These are phyloP conservation scores for Alnus glutinosa DNA, from an alignment of 306 rosid genomes.

Conservation along the genomic window DNA sequence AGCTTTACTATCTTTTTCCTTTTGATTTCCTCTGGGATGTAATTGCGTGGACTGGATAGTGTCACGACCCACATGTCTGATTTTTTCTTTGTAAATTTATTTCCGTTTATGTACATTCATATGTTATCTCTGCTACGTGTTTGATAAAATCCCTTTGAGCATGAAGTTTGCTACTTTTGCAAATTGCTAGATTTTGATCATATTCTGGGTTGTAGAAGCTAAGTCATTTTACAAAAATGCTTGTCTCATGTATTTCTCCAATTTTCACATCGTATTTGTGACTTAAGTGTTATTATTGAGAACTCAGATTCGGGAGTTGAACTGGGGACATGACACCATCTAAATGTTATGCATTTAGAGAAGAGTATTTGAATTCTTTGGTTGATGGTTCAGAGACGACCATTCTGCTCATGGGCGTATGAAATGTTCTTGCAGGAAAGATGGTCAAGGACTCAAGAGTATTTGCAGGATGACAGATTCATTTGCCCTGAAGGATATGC, in stretches of 20 bases:
- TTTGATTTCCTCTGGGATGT: too few species aligned
- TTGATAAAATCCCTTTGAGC: too few species aligned
- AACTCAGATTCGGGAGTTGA: not conserved
- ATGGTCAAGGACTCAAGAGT: constrained; percentile 29
- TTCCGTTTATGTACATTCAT: too few species aligned
- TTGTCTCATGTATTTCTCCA: constrained; percentile 1
- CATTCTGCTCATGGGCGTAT: constrained; percentile 20
- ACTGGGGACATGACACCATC: not conserved
- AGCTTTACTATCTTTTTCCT: too few species aligned
- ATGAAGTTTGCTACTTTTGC: too few species aligned
- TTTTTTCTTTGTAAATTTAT: too few species aligned
- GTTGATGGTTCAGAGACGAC: not conserved
- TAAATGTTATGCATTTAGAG: not conserved
- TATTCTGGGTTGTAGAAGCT: not conserved
- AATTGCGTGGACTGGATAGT: too few species aligned
- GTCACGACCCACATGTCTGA: too few species aligned
- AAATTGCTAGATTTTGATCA: too few species aligned
- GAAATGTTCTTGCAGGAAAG: constrained; percentile 60
- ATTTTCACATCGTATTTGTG: constrained; percentile 7
- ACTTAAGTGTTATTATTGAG: not conserved
- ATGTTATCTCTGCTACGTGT: too few species aligned
- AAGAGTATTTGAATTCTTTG: constrained; percentile 22
- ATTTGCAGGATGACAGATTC: too few species aligned
- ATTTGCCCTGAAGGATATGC: too few species aligned
- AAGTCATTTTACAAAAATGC: not conserved